Base-by-base conservation (phyloP, 306 rosid species). In the Alnus glutinosa region DNA sequence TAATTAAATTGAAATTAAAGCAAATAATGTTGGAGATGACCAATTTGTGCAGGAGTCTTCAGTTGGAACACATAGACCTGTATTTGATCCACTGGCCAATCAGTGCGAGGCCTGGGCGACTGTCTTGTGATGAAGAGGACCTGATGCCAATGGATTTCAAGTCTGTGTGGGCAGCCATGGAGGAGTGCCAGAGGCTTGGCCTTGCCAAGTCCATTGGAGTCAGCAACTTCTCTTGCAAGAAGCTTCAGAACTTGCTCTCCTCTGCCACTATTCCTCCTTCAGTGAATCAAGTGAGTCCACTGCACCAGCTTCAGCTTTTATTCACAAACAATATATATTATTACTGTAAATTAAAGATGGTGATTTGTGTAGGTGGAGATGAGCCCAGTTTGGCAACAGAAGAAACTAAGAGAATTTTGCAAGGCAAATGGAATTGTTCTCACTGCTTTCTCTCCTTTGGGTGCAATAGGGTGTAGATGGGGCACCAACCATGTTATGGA, bases 391-490 rank as follows among this genome's bases (percentile, higher is more conserved):
- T 23, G 28, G 28, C 28, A 23, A 23, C 28, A 23, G 28, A 23
- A 23, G 28, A 23, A 23, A 23, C 28, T 23, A 23, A 23, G 28
- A 23, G 28, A 23, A 23, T 23, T 23, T 23, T 23, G 28, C 76
- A 73, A 50, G 76, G 63, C 42, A 73, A 73, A 52, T 30, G 64
- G 48, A 34, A 73, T 73, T 2, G 18, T 36, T 3, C 42, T 73
- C 7, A 52, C 63, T 13, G 76, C 76, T 30, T 73, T 12, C 76
- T 73, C 76, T 54, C 76, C 64, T 52, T 54, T 73, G 76, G 76
- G 76, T 52, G 76, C 76, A 32, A 30, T 9, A 30, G 76, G 64
- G 7, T 16, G 7, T 18, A 14, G 63, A 14, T 73, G 76, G 76
- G 76, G 76, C 30, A 51, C 76, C 14, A 73, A 73, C 23, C 14